Conservation (phyloP, 2,329 filamentous ascomycete species). For the Geoglossum cookeanum region DNA sequence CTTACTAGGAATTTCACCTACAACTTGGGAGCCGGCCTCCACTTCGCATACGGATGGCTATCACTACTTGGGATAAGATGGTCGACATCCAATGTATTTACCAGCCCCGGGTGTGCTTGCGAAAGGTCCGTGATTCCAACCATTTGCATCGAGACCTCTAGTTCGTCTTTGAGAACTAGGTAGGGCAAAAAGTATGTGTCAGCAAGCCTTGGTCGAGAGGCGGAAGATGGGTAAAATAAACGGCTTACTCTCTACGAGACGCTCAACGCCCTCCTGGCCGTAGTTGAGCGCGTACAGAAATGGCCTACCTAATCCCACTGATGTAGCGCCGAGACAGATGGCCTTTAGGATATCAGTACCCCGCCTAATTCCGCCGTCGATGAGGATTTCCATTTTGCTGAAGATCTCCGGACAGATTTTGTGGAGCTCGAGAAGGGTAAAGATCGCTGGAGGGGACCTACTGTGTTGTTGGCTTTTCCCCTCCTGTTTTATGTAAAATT, state of each 20-base stretch:
- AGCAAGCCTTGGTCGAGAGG: neutral
- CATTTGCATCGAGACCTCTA: constrained; percentile 47
- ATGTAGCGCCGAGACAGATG: constrained; percentile 42
- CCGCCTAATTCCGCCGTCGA: constrained; percentile 46
- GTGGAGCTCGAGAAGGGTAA: constrained; percentile 43
- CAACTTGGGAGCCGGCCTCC: neutral
- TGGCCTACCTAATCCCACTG: constrained; percentile 40
- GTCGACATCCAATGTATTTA: constrained; percentile 27
- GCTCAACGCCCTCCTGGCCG: constrained; percentile 32
- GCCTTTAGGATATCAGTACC: constrained; percentile 51
- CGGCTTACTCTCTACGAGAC: constrained; percentile 30
- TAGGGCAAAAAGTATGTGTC: neutral
- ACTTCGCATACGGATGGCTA: neutral
- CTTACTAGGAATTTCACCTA: neutral
- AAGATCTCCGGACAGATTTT: constrained; percentile 41
- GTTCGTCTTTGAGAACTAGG: constrained; percentile 36
- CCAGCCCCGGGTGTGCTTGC: constrained; percentile 39
- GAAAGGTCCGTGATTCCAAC: constrained; percentile 42
- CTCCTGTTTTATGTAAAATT: neutral
- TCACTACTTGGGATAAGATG: neutral
- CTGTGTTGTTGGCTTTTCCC: neutral
- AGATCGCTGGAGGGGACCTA: constrained; percentile 31
- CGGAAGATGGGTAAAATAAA: constrained; percentile 6
- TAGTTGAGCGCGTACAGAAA: constrained; percentile 42
- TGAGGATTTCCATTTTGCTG: constrained; percentile 37